Conservation (phyloP, 2,329 filamentous ascomycete genomes). For the Apiospora saccharicola region DNA sequence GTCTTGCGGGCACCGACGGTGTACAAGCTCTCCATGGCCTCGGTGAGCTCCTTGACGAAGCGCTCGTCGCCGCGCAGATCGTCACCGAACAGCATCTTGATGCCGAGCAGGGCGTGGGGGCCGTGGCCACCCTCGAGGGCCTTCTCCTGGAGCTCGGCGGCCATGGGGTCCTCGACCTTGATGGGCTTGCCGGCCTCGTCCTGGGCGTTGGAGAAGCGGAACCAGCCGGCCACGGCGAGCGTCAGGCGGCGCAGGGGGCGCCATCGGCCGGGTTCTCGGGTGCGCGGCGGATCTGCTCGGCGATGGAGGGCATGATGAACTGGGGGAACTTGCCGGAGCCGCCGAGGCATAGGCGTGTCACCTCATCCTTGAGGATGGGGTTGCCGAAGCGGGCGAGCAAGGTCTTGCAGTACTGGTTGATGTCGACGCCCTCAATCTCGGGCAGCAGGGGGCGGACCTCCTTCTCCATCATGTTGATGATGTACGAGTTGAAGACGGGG, state of each 20-base stretch:
- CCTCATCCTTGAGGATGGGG: conserved; percentile 63
- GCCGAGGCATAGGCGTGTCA: conserved; percentile 58
- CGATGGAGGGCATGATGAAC: conserved; percentile 57
- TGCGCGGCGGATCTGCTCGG: conserved; percentile 53
- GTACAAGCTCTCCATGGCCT: conserved; percentile 54
- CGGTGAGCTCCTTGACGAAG: conserved; percentile 55
- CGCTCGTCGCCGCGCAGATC: conserved; percentile 56
- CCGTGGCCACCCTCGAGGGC: conserved; percentile 52
- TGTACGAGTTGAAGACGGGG: conserved; percentile 53
- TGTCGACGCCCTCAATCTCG: conserved; percentile 56
- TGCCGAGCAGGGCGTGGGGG: conserved; percentile 52
- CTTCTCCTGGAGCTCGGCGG: conserved; percentile 53
- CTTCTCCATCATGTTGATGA: conserved; percentile 63
- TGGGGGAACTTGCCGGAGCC: conserved; percentile 62
- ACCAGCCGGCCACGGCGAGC: conserved; percentile 58
- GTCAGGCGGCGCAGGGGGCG: conserved; percentile 55
- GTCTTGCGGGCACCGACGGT: conserved; percentile 57
- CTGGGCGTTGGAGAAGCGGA: conserved; percentile 55
- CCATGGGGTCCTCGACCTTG: conserved; percentile 57
- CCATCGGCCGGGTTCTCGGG: background rate
- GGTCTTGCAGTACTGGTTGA: conserved; percentile 60
- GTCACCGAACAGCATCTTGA: conserved; percentile 58
- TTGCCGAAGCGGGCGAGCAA: conserved; percentile 63
- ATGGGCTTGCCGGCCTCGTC: conserved; percentile 54
- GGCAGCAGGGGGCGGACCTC: conserved; percentile 62